Evolutionary conservation across 2,329 filamentous ascomycete genomes (phyloP).

Genomic region (Diaporthe aspalathi): DNA sequence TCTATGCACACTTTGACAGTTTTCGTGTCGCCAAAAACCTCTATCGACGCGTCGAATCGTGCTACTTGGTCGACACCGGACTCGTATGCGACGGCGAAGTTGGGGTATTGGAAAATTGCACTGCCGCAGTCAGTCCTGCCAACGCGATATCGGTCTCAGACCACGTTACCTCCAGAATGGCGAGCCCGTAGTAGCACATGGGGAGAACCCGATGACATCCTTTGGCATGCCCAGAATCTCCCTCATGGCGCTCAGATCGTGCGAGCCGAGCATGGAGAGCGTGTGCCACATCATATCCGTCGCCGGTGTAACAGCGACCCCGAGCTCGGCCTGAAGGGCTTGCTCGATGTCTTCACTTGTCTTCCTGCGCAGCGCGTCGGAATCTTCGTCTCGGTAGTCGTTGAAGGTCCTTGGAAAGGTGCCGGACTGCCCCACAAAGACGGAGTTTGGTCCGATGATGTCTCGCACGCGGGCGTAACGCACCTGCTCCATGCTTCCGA

Average conservation of each 20-base stretch:
- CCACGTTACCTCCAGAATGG: slow-evolving; percentile 9
- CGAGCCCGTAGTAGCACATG: slow-evolving; percentile 12
- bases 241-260: slow-evolving; percentile 14
- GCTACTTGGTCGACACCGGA: slow-evolving; percentile 21
- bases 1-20: slow-evolving; percentile 18
- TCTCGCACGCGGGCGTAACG: slow-evolving; percentile 12
- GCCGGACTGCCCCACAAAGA: slow-evolving; percentile 12
- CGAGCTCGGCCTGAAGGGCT: not conserved
- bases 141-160: not conserved
- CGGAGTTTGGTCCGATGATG: slow-evolving; percentile 5
- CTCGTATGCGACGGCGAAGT: slow-evolving; percentile 27
- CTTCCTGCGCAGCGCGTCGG: not conserved
- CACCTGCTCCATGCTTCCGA: slow-evolving; percentile 1
- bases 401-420: slow-evolving; percentile 2
- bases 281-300: slow-evolving; percentile 19
- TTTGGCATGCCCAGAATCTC: slow-evolving; percentile 21
- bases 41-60: slow-evolving; percentile 7
- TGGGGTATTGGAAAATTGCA: slow-evolving; percentile 22
- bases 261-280: slow-evolving; percentile 21
- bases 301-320: not conserved
- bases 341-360: not conserved
- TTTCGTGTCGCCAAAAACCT: slow-evolving; percentile 13
- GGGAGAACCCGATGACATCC: slow-evolving; percentile 3
- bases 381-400: not conserved
- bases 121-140: not conserved